Base-by-base conservation (phyloP, 208 protist genomes). In the Trypanosoma congolense region DNA sequence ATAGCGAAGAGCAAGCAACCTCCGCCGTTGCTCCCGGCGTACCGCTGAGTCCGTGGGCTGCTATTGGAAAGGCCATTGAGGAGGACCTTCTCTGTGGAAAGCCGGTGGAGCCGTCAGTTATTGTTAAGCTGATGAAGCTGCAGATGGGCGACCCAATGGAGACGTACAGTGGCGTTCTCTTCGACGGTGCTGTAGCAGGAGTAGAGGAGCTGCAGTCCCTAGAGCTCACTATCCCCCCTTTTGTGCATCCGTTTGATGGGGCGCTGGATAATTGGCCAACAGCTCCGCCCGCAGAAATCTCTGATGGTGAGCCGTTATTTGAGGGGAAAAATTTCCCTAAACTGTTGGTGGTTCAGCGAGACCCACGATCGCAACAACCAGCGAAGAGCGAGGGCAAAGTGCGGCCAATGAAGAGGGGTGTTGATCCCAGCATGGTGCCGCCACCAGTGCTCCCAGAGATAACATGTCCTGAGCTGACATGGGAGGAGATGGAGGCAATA, bases 401-500 rank as follows among this genome's bases (percentile, higher is more conserved):
- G 38, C 64, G 70, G 21, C 38, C 43, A 18, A 43, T 61, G n/a
- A 59, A 79, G 53, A 83, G 80, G 46, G 75, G 67, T 25, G 78
- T 80, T 21, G 83, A 89, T 54, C 57, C 78, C 24, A 71, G 61
- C 24, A 35, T 74, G 12, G 68, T 93, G 26, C 87, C 87, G 0
- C 81, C 81, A 3, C 70, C 77, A n/a, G 80, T 75, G 35, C 69
- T 95, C 26, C 88, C 88, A 4, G 67, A 68, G 14, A 77, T 95
- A 28, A 65, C 70, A 16, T 66, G 75, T 33, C 40, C 47, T 8
- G 57, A 63, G 31, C 49, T 73, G 24, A 56, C 84, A 26, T 44
- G 54, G 10, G 45, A 48, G 12, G 84, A 92, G 53, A 56, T 59
- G 40, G 29, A 33, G 1, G 80, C 83, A 30, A 70, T 95, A 19